Conservation (phyloP, 2,329 filamentous ascomycete genomes). For the Phyllosticta capitalensis region DNA sequence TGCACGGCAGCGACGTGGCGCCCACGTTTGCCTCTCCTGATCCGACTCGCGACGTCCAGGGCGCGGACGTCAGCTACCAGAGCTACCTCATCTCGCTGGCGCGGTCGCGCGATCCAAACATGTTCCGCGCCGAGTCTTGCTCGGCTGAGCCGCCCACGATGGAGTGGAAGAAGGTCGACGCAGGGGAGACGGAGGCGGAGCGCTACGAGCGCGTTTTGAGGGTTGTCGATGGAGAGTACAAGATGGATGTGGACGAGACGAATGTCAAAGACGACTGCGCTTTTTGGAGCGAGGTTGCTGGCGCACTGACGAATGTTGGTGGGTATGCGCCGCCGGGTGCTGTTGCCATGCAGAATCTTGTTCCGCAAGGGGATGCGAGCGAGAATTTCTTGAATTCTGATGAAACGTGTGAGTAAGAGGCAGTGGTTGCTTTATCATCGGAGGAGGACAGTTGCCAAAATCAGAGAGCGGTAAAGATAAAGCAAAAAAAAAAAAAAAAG, state of each 20-base stretch:
- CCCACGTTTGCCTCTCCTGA: neutral
- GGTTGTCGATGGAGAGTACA: neutral
- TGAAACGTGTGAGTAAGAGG: no score
- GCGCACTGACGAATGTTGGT: neutral
- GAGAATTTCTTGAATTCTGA: neutral
- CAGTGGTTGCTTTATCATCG: no score
- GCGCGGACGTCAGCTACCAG: neutral
- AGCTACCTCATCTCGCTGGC: neutral
- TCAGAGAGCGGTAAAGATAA: no score
- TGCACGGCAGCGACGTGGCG: neutral
- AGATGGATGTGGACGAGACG: neutral
- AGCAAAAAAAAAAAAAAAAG: no score
- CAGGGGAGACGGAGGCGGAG: neutral
- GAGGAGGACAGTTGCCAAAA: no score
- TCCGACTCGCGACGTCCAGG: neutral
- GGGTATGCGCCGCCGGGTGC: conserved; percentile 1
- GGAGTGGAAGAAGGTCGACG: neutral
- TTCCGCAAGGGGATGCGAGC: conserved; percentile 1
- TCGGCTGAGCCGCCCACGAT: neutral
- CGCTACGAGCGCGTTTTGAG: neutral
- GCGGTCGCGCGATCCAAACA: neutral
- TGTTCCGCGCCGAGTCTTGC: neutral
- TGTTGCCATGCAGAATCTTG: neutral
- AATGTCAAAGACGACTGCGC: neutral
- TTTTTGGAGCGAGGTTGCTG: neutral